Base-by-base conservation (phyloP, 306 rosid genomes). In the Elaeagnus macrophylla region DNA sequence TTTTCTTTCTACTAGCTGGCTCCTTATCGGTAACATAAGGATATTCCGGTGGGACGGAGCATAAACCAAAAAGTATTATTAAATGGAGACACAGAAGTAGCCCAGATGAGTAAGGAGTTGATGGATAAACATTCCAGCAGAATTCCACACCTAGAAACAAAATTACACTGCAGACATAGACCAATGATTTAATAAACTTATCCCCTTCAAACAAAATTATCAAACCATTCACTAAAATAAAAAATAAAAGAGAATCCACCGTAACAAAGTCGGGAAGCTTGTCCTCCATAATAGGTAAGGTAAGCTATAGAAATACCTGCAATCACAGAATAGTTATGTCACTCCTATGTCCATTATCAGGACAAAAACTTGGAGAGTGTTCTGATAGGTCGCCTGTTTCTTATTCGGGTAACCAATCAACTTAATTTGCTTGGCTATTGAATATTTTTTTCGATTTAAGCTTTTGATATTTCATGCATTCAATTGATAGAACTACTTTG, bases 41-140 rank as follows among this genome's bases (percentile, higher is more conserved):
- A 77, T 75, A 63, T 68, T 80, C 88, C 0, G 85, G 56, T 18
- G 93, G 82, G 51, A 83, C 79, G 62, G 63, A 69, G 96, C 95
- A 87, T 25, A 93, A 73, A 70, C 99, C 96, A 76, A 73, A 75
- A 35, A 84, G 79, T 67, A 84, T 77, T 65, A 73, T 62, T 50
- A 84, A 45, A 77, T 87, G 99, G 51, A 87, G 77, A 60, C 68
- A 65, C 36, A 82, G 67, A 68, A 93, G 95, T 37, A 82, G 47
- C 4, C 71, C 67, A 5, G 96, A 84, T 7, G 93, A 87, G 64
- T 70, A 57, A 44, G 43, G 60, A 59, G 64, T 84, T 42, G 99
- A 84, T 57, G 99, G 96, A 71, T 70, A 91, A 53, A 91, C 67
- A 56, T 91, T 87, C 95, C 99, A 91, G 77, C 99, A 87, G 7